Evolutionary conservation across 108 stramenopile species (phyloP), one percentile per base, ranked within the genome.

Genomic region (Cyclotella distinguenda): DNA sequence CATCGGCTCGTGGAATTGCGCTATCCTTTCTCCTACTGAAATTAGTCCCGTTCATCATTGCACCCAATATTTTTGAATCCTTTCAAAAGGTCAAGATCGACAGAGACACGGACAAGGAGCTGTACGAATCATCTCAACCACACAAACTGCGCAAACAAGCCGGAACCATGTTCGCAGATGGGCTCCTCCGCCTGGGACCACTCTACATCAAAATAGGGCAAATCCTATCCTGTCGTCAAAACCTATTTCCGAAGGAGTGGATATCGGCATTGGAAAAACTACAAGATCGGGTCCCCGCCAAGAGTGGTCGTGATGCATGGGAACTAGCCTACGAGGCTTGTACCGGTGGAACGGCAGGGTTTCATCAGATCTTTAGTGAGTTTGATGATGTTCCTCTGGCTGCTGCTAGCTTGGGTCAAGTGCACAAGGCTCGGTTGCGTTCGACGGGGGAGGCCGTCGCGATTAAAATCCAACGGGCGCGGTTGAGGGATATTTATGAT

Each of bases 191-290:
- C 34, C 66, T 97, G 13, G 94, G 94, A 47, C 92, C 94, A 10
- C 78, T 93, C 15, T 95, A 91, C 71, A 84, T 88, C 53, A 97
- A 97, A 72, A 79, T 96, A 56, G 96, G 97, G 10, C 97, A 97
- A 70, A 96, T 96, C 28, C 47, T 95, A 8, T 90, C 93, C 31
- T 95, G 92, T 64, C 85, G 92, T 11, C 77, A 88, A 30, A 90
- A 95, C 43, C 66, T 95, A 26, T 77, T 95, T 30, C 91, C 94
- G 8, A 53, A 59, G 12, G 90, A 93, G 78, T 97, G 95, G 93
- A 80, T 93, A 31, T 47, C 70, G 25, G 86, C 91, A 27, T 84
- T 97, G 77, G 93, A 90, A 73, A 80, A 72, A 25, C 57, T 97
- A 44, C 97, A 97, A 78, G 97, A 97, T 64, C 84, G 82, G 26